Evolutionary conservation across 257 asterid species (phyloP).

Genomic region (Pogostemon cablin): DNA sequence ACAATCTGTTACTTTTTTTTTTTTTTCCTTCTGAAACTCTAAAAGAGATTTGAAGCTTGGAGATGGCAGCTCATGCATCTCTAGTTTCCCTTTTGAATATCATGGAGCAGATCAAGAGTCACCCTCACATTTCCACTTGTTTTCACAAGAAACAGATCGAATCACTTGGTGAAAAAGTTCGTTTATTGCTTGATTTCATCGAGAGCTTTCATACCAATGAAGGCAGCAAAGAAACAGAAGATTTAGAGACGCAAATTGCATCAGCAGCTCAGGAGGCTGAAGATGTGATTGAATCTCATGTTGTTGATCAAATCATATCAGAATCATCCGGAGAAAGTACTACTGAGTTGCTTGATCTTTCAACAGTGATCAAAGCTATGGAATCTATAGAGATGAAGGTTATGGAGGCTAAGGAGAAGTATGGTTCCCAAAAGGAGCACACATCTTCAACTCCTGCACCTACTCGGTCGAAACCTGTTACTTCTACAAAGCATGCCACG

Average conservation of each 20-base stretch:
- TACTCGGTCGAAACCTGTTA: not conserved
- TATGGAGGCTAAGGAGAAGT: not conserved
- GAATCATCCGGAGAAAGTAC: too few species aligned
- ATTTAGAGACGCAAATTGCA: conserved; percentile 16
- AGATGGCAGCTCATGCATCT: not conserved
- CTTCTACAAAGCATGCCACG: not conserved
- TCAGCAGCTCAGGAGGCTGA: conserved; percentile 26
- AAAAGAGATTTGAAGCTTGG: not conserved
- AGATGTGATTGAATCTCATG: conserved; percentile 28
- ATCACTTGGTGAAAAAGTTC: not conserved
- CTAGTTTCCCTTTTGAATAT: not conserved
- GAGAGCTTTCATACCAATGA: not conserved
- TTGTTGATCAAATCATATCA: not conserved
- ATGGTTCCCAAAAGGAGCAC: not conserved
- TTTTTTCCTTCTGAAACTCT: too few species aligned
- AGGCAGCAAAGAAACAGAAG: not conserved
- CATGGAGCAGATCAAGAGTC: not conserved
- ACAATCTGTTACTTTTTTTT: too few species aligned
- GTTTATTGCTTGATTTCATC: not conserved
- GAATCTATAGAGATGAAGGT: not conserved
- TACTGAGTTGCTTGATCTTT: not conserved
- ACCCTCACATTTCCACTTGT: not conserved
- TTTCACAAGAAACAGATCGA: not conserved
- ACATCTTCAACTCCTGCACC: not conserved
- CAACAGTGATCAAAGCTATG: not conserved